phyloP scores from a whole-genome alignment of 1,284 basidiomycete genomes.

The Microbotryomycetes sp. region DNA sequence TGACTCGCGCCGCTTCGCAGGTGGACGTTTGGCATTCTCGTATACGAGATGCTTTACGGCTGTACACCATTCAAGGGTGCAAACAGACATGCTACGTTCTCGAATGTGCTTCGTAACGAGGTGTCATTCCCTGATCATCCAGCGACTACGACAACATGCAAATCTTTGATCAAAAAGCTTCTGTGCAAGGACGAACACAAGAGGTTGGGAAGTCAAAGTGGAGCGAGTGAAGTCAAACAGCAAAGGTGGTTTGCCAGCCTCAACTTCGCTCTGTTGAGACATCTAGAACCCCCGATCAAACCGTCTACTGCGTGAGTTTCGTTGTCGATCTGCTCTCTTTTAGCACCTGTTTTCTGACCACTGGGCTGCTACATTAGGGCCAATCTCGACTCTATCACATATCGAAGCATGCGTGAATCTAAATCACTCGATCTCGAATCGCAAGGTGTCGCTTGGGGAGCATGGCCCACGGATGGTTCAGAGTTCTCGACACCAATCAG shows the following conservation, averaged over 20 bases:
- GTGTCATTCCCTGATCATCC: constrained; percentile 82
- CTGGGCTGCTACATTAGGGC: not conserved
- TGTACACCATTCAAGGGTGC: constrained; percentile 92
- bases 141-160: constrained; percentile 76
- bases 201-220: constrained; percentile 81
- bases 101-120: constrained; percentile 82
- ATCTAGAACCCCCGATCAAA: constrained; percentile 77
- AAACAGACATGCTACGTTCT: constrained; percentile 90
- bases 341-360: not conserved
- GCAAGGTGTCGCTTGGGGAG: constrained; percentile 33
- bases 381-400: constrained; percentile 55
- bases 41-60: constrained; percentile 90
- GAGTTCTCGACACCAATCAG: constrained; percentile 11
- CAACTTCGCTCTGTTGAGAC: constrained; percentile 92
- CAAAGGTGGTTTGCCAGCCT: constrained; percentile 97
- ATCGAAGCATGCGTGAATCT: constrained; percentile 82
- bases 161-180: constrained; percentile 78
- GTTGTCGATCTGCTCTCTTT: not conserved
- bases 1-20: constrained; percentile 8
- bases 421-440: constrained; percentile 78
- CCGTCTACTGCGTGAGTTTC: constrained; percentile 39
- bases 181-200: constrained; percentile 89
- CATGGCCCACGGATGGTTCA: constrained; percentile 25
- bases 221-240: constrained; percentile 96
- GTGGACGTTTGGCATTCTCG: constrained; percentile 90